Evolutionary conservation across 768 basidiomycete genomes (phyloP).

Genomic region (Lentinula aciculospora): DNA sequence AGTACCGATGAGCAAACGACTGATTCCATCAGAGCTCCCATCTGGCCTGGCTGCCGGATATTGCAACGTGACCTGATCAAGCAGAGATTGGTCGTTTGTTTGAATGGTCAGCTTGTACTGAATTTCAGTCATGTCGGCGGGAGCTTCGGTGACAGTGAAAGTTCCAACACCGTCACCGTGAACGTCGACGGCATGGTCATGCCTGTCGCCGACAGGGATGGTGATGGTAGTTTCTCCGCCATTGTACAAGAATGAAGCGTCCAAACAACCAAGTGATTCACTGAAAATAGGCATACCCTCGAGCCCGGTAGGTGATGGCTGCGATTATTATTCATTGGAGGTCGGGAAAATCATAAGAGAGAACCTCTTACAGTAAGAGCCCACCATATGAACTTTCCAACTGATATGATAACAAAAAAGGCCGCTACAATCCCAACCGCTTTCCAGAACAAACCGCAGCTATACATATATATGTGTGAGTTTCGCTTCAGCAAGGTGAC

Average conservation of each 20-base stretch:
- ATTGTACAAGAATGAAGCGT: conserved; percentile 41
- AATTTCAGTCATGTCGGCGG: conserved; percentile 33
- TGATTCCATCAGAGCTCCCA: conserved; percentile 23
- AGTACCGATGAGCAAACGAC: conserved; percentile 33
- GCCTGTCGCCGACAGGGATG: conserved; percentile 30
- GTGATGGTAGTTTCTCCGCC: conserved; percentile 28
- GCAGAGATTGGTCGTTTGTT: conserved; percentile 31
- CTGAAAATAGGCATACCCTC: conserved; percentile 54
- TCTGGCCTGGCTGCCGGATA: conserved; percentile 28
- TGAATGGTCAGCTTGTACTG: conserved; percentile 45
- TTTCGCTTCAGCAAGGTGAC: not conserved
- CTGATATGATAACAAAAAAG: conserved; percentile 34
- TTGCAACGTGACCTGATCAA: conserved; percentile 30
- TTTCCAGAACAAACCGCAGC: conserved; percentile 50
- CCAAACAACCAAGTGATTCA: conserved; percentile 43
- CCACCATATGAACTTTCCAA: conserved; percentile 41
- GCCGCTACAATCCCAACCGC: conserved; percentile 44
- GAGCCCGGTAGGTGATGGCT: conserved; percentile 46
- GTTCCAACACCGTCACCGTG: conserved; percentile 46
- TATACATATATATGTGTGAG: conserved; percentile 13
- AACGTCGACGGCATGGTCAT: conserved; percentile 42
- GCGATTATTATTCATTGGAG: not conserved
- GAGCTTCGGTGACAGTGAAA: conserved; percentile 39
- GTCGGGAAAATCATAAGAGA: not conserved
- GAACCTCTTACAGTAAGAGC: conserved; percentile 32